phyloP scores from a whole-genome alignment of 371 early-diverging fungal species.

The Nematocida sp. region DNA sequence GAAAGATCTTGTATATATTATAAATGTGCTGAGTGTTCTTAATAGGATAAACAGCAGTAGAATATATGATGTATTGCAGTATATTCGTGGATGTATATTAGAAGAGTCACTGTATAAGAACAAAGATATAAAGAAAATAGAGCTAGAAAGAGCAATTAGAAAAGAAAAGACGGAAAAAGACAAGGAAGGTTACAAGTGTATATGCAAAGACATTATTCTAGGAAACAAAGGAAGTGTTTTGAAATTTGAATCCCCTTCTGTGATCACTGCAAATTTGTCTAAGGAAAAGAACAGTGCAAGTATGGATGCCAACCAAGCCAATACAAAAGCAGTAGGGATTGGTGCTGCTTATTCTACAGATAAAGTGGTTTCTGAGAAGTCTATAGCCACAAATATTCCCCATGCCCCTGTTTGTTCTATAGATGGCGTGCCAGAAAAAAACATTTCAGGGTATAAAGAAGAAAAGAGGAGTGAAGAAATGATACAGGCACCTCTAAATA shows the following conservation, averaged over 20 bases:
- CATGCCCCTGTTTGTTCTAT: too few species aligned
- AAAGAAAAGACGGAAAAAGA: not conserved
- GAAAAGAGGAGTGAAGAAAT: too few species aligned
- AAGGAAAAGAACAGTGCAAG: too few species aligned
- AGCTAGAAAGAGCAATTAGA: not conserved
- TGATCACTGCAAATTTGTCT: too few species aligned
- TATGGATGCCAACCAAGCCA: too few species aligned
- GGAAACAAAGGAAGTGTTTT: not conserved
- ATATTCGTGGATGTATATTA: constrained; percentile 5
- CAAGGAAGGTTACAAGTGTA: not conserved
- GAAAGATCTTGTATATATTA: constrained; percentile 11
- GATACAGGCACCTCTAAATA: not conserved
- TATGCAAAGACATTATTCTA: not conserved
- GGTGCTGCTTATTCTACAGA: too few species aligned
- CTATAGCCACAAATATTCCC: too few species aligned
- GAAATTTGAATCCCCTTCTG: not conserved
- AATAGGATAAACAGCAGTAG: constrained; percentile 38
- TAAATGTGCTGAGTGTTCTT: constrained; percentile 33
- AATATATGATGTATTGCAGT: constrained; percentile 37
- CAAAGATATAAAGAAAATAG: constrained; percentile 17
- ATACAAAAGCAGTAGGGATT: too few species aligned
- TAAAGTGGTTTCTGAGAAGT: too few species aligned
- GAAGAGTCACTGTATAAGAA: constrained; percentile 26
- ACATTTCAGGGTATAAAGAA: too few species aligned
- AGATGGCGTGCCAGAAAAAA: too few species aligned